These are phyloP conservation scores for Hanseniaspora singularis DNA, from an alignment of 805 yeast species.

Conservation along the genomic window DNA sequence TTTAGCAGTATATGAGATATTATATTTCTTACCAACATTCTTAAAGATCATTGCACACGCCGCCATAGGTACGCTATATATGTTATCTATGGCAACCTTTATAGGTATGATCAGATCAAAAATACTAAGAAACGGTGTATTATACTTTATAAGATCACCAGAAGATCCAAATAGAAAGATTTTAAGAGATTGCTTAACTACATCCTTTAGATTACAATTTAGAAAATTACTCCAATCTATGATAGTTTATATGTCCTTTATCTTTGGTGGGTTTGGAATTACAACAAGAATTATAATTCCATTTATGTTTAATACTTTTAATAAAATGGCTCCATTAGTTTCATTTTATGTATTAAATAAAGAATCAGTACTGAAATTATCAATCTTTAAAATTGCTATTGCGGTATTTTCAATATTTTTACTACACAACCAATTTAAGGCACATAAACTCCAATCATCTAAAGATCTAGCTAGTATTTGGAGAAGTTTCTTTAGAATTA, in stretches of 20 bases:
- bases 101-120: slow-evolving; percentile 68
- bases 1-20: slow-evolving; percentile 22
- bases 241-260: slow-evolving; percentile 59
- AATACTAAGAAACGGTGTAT: slow-evolving; percentile 75
- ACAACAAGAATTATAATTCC: slow-evolving; percentile 42
- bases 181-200: slow-evolving; percentile 73
- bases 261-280: slow-evolving; percentile 61
- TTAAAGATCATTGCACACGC: slow-evolving; percentile 35
- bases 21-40: slow-evolving; percentile 22
- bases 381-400: slow-evolving; percentile 16
- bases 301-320: slow-evolving; percentile 24
- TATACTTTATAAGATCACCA: slow-evolving; percentile 84
- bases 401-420: neutral
- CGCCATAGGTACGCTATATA: slow-evolving; percentile 69
- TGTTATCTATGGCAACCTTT: slow-evolving; percentile 76
- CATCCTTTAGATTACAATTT: slow-evolving; percentile 61
- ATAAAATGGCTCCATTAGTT: slow-evolving; percentile 23
- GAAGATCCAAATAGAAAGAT: slow-evolving; percentile 85
- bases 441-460: slow-evolving; percentile 21
- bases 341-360: slow-evolving; percentile 12
- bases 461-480: slow-evolving; percentile 43
- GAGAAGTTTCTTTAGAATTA: slow-evolving; percentile 44
- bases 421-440: neutral
- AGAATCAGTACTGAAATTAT: slow-evolving; percentile 1
- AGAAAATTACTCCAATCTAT: slow-evolving; percentile 63